Evolutionary conservation across 768 basidiomycete species (phyloP).

Genomic region (Rhizopogon sp.): DNA sequence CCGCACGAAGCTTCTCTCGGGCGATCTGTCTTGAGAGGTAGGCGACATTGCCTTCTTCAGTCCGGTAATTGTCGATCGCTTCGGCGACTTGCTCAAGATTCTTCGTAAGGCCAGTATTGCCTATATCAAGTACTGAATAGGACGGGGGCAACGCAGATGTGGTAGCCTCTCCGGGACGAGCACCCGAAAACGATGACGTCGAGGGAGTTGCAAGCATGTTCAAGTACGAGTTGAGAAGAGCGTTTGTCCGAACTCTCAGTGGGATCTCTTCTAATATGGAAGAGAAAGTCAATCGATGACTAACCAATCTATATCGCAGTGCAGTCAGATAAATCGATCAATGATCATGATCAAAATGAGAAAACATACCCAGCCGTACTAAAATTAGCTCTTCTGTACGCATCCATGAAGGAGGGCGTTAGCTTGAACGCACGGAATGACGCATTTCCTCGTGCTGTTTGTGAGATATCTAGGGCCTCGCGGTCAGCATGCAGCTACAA

Average conservation of each 20-base stretch:
- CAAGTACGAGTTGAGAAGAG: constrained; percentile 77
- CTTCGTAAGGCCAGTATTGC: constrained; percentile 60
- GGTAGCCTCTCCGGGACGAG: constrained; percentile 33
- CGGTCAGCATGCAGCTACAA: constrained; percentile 4
- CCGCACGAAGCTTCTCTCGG: constrained; percentile 76
- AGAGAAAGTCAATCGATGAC: constrained; percentile 79
- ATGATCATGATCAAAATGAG: not conserved
- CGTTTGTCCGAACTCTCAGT: constrained; percentile 76
- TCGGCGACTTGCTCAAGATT: constrained; percentile 85
- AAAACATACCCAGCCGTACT: constrained; percentile 70
- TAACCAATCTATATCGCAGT: constrained; percentile 53
- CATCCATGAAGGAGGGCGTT: constrained; percentile 74
- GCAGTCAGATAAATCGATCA: constrained; percentile 5
- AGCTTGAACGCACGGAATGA: constrained; percentile 87
- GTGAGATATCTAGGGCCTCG: constrained; percentile 58
- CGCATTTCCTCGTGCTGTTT: constrained; percentile 76
- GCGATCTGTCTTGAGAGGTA: constrained; percentile 86
- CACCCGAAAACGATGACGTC: constrained; percentile 32
- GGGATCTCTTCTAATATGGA: constrained; percentile 85
- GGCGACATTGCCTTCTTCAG: constrained; percentile 89
- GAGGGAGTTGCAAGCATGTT: constrained; percentile 48
- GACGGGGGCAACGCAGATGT: constrained; percentile 49
- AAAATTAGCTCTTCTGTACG: constrained; percentile 80
- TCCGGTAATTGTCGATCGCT: constrained; percentile 78
- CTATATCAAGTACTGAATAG: constrained; percentile 67